Evolutionary conservation across 768 basidiomycete genomes (phyloP).

Genomic region (Leccinellum albellum): DNA sequence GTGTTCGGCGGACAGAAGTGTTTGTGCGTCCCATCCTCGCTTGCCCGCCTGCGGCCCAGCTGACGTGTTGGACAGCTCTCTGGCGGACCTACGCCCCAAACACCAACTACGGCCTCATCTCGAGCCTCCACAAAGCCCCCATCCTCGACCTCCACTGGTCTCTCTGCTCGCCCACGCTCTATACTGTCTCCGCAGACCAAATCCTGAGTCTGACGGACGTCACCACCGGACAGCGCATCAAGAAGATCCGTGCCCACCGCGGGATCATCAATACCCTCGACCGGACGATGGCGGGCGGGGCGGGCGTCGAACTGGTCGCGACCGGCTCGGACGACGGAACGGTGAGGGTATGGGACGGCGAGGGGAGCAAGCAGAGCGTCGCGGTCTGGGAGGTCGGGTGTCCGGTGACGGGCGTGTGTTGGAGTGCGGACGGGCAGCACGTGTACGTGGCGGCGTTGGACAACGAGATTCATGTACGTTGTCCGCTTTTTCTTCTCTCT

Average conservation of each 20-base stretch:
- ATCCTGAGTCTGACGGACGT: conserved; percentile 73
- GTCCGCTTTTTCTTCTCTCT: not conserved
- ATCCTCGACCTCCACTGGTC: conserved; percentile 94
- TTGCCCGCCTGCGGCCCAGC: not conserved
- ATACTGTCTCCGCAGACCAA: conserved; percentile 90
- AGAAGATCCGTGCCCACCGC: conserved; percentile 82
- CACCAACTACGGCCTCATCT: conserved; percentile 85
- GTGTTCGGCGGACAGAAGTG: conserved; percentile 82
- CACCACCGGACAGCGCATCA: conserved; percentile 75
- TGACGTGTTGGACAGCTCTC: conserved; percentile 47
- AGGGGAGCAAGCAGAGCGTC: conserved; percentile 66
- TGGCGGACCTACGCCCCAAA: conserved; percentile 93
- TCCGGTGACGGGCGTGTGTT: conserved; percentile 89
- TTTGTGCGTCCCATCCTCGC: conserved; percentile 57
- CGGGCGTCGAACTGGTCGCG: conserved; percentile 79
- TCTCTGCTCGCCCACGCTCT: conserved; percentile 64
- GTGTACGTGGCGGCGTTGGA: conserved; percentile 92
- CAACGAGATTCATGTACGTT: conserved; percentile 90
- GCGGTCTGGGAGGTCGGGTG: conserved; percentile 82
- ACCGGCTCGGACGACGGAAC: conserved; percentile 92
- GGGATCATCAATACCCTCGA: conserved; percentile 91
- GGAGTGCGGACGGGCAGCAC: conserved; percentile 86
- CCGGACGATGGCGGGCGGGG: conserved; percentile 77
- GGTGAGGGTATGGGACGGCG: conserved; percentile 90
- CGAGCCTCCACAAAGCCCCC: conserved; percentile 82